Base-by-base conservation (phyloP, 768 basidiomycete species). In the Sutorius australiensis region DNA sequence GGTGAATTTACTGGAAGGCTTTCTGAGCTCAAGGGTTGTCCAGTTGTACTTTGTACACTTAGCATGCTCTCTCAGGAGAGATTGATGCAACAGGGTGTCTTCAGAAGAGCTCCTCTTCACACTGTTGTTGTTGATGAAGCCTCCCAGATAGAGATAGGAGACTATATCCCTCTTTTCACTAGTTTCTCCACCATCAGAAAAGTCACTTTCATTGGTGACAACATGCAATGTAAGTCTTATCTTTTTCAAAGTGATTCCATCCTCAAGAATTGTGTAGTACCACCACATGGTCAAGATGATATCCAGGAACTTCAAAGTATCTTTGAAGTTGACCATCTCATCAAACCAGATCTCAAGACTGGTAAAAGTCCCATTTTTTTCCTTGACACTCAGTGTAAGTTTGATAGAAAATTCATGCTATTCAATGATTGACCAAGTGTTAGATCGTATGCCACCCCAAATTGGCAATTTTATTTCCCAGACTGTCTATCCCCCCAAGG, bases 391-490 rank as follows among this genome's bases (percentile, higher is more conserved):
- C 90, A 92, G 69, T 92, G 91, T 89, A 66, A 61, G 80, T 66
- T 37, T 52, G 52, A 10, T 46, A 13, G 12, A 19, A 3, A 32
- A 19, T 30, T 39, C 9, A 48, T 53, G 3, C 1, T 10, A 27
- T 50, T 12, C 2, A 30, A 46, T 27, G 27, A 24, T 33, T 66
- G 28, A 58, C 51, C 40, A 33, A 46, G 12, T 41, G 21, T 51
- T 51, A 92, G 91, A 92, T 59, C 82, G 91, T 1, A 90, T 93
- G 88, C 90, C 90, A 47, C 81, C 84, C 46, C 81, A 88, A 57
- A 84, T 91, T 73, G 88, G 89, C 21, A 60, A 74, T 4, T 82
- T 90, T 40, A 86, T 93, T 37, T 91, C 88, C 17, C 62, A 77
- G 50, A 73, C 74, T 51, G 74, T 92, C 4, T 92, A 93, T 72